A percentile compares a stretch with the other conserved stretches of the same genome.
phyloP scores from a whole-genome alignment of 2,329 filamentous ascomycete species.

The Aspergillus glaucus region DNA sequence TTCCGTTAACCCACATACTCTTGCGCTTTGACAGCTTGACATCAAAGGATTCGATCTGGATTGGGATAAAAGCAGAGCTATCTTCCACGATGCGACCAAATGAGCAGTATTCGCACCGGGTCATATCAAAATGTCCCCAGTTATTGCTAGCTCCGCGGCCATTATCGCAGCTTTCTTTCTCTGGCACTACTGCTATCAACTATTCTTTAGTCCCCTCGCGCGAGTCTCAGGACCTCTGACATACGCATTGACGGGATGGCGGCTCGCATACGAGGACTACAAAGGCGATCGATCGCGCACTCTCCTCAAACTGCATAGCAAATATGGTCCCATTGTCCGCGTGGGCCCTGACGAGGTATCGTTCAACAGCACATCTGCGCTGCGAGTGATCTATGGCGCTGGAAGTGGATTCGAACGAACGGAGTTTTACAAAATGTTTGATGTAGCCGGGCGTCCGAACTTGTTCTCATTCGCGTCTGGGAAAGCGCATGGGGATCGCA shows the following conservation, averaged over 20 bases:
- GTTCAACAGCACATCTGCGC: slow-evolving; percentile 39
- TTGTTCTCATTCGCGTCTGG: slow-evolving; percentile 46
- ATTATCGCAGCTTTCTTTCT: too few relatives aligned
- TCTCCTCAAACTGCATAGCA: slow-evolving; percentile 39
- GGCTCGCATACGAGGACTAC: slow-evolving; percentile 42
- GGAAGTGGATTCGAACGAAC: slow-evolving; percentile 48
- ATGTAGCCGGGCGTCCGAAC: slow-evolving; percentile 47
- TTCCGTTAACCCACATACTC: too few relatives aligned
- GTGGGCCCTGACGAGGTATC: slow-evolving; percentile 44
- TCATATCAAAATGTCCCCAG: too few relatives aligned
- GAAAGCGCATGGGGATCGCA: slow-evolving; percentile 43
- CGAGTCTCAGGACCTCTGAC: slow-evolving; percentile 30
- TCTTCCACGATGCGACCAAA: too few relatives aligned
- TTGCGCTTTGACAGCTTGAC: too few relatives aligned
- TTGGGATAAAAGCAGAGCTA: too few relatives aligned
- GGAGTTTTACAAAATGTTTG: slow-evolving; percentile 51
- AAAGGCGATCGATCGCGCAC: slow-evolving; percentile 37
- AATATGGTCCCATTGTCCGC: slow-evolving; percentile 45
- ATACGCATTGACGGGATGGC: slow-evolving; percentile 41
- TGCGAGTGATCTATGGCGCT: slow-evolving; percentile 51
- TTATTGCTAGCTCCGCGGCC: too few relatives aligned
- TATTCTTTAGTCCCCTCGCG: slow-evolving; percentile 2
- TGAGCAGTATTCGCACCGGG: too few relatives aligned
- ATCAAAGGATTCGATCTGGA: too few relatives aligned
- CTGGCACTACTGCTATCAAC: too few relatives aligned